These are phyloP conservation scores for Yarrowia sp. DNA, from an alignment of 805 yeast species.

Conservation along the genomic window DNA sequence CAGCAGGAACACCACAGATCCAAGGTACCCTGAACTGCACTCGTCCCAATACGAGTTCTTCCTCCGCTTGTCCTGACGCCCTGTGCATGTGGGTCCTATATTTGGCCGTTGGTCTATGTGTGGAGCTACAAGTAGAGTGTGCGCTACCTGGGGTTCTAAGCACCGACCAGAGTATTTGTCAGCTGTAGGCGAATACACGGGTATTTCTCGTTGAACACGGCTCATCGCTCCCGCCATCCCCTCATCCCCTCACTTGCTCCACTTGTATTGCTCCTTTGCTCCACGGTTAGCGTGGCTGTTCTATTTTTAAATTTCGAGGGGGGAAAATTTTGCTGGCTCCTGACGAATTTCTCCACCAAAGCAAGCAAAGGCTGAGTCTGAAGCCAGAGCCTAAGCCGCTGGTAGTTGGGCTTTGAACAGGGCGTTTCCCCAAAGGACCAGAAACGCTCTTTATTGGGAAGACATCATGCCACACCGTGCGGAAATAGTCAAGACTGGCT, in stretches of 20 bases:
- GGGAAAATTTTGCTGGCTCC: constrained; percentile 5
- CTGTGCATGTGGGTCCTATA: constrained; percentile 26
- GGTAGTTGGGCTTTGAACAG: background rate
- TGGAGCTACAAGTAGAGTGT: no score
- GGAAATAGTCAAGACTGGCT: no score
- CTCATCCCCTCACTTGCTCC: constrained; percentile 7
- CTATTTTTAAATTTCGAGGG: constrained; percentile 4
- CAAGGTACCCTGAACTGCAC: constrained; percentile 6
- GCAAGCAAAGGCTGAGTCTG: constrained; percentile 1
- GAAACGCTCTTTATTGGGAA: background rate
- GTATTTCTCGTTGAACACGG: no score
- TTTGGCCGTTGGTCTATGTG: background rate
- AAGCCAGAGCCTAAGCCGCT: constrained; percentile 4
- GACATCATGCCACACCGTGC: background rate
- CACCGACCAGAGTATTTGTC: no score
- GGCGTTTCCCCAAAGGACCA: background rate
- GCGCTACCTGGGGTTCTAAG: no score
- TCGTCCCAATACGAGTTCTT: constrained; percentile 13
- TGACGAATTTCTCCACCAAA: constrained; percentile 5
- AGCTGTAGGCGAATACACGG: no score
- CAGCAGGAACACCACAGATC: constrained; percentile 12
- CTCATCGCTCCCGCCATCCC: background rate
- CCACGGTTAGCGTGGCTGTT: background rate
- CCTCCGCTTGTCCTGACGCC: background rate
- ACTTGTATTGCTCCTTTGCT: constrained; percentile 2